phyloP scores from a whole-genome alignment of 2,329 filamentous ascomycete genomes.

The Ophiostoma populinum region DNA sequence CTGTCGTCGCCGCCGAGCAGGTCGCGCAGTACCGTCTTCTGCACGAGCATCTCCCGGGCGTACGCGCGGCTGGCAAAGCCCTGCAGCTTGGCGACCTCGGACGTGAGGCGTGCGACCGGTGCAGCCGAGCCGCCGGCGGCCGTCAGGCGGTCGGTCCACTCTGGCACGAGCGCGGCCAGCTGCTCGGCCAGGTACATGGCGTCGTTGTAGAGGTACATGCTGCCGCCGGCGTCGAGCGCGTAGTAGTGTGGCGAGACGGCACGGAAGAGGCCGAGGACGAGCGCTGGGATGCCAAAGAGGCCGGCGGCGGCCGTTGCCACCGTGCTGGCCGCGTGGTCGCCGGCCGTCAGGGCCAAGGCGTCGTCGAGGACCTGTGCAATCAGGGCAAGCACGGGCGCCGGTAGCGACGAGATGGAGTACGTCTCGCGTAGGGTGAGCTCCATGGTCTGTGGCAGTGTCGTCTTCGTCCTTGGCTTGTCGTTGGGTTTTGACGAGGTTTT shows the following conservation, averaged over 20 bases:
- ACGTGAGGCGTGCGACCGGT: slow-evolving; percentile 35
- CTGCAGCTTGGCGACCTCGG: slow-evolving; percentile 40
- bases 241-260: slow-evolving; percentile 64
- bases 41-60: slow-evolving; percentile 39
- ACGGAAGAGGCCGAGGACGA: slow-evolving; percentile 62
- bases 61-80: slow-evolving; percentile 46
- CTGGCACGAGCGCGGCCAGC: slow-evolving; percentile 28
- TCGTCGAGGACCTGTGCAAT: slow-evolving; percentile 44
- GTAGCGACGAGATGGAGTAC: slow-evolving; percentile 79
- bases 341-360: slow-evolving; percentile 37
- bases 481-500: too few species aligned
- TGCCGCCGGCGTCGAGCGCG: slow-evolving; percentile 39
- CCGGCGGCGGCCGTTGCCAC: slow-evolving; percentile 51
- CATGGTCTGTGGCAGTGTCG: slow-evolving; percentile 20
- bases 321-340: slow-evolving; percentile 29
- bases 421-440: slow-evolving; percentile 69
- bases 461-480: background rate
- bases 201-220: slow-evolving; percentile 56
- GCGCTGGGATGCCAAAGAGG: slow-evolving; percentile 53
- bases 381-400: slow-evolving; percentile 55
- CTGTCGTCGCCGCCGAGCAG: slow-evolving; percentile 42
- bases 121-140: slow-evolving; percentile 24
- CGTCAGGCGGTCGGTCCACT: slow-evolving; percentile 37
- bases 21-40: slow-evolving; percentile 44
- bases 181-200: slow-evolving; percentile 44